Conservation (phyloP, 805 yeast species). For the Lachancea mirantina region DNA sequence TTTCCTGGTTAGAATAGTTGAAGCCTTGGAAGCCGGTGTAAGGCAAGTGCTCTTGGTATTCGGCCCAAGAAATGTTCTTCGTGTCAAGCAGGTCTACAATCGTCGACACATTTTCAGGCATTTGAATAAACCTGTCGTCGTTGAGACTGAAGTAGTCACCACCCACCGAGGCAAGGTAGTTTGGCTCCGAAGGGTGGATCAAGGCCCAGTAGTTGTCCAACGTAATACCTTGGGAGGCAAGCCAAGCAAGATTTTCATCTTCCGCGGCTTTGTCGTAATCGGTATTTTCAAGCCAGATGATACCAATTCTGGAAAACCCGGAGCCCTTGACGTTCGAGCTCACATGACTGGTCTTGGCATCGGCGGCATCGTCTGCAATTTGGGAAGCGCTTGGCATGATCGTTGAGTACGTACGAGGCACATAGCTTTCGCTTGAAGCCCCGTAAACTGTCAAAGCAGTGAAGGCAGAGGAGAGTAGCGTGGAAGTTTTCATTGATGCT, state of each 20-base stretch:
- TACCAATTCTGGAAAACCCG: conserved; percentile 35
- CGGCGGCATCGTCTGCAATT: conserved; percentile 30
- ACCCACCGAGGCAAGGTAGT: conserved; percentile 42
- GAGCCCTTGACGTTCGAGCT: conserved; percentile 35
- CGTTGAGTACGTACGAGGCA: conserved; percentile 25
- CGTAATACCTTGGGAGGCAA: conserved; percentile 39
- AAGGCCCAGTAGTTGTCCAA: conserved; percentile 46
- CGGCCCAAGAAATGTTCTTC: conserved; percentile 44
- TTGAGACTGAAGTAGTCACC: conserved; percentile 47
- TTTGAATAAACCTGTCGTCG: conserved; percentile 38
- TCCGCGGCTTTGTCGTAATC: conserved; percentile 44
- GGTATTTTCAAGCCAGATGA: conserved; percentile 47
- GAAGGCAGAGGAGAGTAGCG: neutral
- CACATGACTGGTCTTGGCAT: conserved; percentile 27
- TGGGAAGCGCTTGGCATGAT: conserved; percentile 30
- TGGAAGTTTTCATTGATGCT: too few species aligned
- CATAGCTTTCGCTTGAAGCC: conserved; percentile 1
- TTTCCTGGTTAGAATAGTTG: conserved; percentile 38
- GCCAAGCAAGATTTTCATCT: conserved; percentile 37
- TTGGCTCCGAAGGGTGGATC: conserved; percentile 50
- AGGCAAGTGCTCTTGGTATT: conserved; percentile 48
- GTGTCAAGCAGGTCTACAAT: conserved; percentile 43
- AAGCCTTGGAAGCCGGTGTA: conserved; percentile 46
- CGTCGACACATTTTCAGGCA: conserved; percentile 42
- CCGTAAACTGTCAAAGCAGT: conserved; percentile 2